Evolutionary conservation across 208 protist species (phyloP).

Genomic region (Leishmania arabica): DNA sequence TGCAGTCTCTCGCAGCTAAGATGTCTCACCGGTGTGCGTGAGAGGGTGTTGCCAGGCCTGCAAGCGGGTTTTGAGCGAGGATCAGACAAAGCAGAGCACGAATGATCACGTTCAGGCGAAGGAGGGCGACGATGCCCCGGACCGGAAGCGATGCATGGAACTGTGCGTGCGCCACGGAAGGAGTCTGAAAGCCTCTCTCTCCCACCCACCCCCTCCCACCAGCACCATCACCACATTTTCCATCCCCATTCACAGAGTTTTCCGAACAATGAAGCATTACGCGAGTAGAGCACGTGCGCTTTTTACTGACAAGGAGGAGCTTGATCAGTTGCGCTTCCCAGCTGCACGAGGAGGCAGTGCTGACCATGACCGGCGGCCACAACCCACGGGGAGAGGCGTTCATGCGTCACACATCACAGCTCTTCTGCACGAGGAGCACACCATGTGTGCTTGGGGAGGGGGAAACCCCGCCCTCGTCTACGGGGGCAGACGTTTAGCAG

Average conservation of each 20-base stretch:
- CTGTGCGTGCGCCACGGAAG: not conserved
- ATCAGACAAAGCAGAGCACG: not conserved
- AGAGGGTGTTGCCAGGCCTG: not conserved
- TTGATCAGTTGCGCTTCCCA: not conserved
- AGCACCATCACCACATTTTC: no score
- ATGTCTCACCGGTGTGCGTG: not conserved
- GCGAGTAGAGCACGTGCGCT: not conserved
- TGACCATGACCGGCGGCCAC: not conserved
- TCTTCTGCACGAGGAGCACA: not conserved
- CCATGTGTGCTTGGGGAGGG: no score
- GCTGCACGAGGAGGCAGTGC: not conserved
- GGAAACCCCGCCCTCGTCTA: not conserved
- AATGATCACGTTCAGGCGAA: not conserved
- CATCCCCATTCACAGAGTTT: not conserved
- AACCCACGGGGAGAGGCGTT: not conserved
- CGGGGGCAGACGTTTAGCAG: not conserved
- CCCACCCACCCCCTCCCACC: no score
- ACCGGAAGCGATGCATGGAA: not conserved
- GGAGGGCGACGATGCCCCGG: not conserved
- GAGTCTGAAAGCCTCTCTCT: no score
- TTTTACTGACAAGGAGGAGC: not conserved
- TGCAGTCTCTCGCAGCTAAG: not conserved
- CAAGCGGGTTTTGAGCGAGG: not conserved
- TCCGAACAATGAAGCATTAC: not conserved
- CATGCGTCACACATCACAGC: not conserved